phyloP scores from a whole-genome alignment of 2,329 filamentous ascomycete species.

The Ophiostoma tasmaniense region DNA sequence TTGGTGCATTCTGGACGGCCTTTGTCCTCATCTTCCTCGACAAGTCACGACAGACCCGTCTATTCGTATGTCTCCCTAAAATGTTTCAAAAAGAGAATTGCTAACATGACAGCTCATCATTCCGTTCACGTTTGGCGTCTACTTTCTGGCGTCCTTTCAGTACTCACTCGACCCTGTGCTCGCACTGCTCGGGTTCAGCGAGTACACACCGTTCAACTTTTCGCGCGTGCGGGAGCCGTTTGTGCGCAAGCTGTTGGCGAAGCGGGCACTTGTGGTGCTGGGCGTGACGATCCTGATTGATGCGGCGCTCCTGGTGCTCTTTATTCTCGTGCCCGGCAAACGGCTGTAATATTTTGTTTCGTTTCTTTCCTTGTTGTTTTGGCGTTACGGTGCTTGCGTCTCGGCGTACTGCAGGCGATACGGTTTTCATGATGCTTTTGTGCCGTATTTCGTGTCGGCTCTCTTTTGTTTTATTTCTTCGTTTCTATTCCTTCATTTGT shows the following conservation, averaged over 20 bases:
- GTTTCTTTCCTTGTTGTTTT: background rate
- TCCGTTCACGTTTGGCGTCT: constrained; percentile 85
- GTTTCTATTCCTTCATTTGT: constrained; percentile 2
- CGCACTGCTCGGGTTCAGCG: constrained; percentile 80
- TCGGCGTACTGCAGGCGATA: background rate
- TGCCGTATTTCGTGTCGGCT: background rate
- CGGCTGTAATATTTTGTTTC: constrained; percentile 46
- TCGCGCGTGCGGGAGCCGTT: constrained; percentile 83
- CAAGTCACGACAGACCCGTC: constrained; percentile 61
- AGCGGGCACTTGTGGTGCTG: constrained; percentile 74
- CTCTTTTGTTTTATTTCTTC: background rate
- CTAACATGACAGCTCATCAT: constrained; percentile 52
- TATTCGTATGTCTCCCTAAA: constrained; percentile 71
- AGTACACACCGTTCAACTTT: constrained; percentile 94
- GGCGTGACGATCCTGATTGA: constrained; percentile 67
- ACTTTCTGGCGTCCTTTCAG: constrained; percentile 83
- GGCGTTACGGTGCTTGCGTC: background rate
- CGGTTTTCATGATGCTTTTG: background rate
- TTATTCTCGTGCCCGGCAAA: constrained; percentile 91
- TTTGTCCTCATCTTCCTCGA: constrained; percentile 91
- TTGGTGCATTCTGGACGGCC: constrained; percentile 86
- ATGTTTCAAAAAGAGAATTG: too few relatives aligned
- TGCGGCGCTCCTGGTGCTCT: constrained; percentile 75
- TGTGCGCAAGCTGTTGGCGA: constrained; percentile 74
- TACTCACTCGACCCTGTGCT: constrained; percentile 91